Conservation (phyloP, 2,329 filamentous ascomycete genomes). For the Neocucurbitaria cava region DNA sequence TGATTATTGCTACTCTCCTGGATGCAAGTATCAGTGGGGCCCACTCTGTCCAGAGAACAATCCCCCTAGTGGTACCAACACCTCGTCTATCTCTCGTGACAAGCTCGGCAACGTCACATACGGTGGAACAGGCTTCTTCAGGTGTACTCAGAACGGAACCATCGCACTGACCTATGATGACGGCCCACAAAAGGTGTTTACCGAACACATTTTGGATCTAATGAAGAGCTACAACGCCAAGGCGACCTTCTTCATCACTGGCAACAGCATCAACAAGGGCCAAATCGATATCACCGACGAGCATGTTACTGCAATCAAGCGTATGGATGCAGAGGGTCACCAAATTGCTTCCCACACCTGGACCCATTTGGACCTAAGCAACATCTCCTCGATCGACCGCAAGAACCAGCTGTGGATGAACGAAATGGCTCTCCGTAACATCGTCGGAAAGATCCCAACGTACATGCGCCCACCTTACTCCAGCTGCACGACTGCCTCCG, state of each 20-base stretch:
- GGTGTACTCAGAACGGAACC: slow-evolving; percentile 60
- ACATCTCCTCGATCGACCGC: slow-evolving; percentile 53
- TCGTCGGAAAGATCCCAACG: slow-evolving; percentile 63
- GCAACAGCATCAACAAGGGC: slow-evolving; percentile 64
- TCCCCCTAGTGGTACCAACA: slow-evolving; percentile 62
- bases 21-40: slow-evolving; percentile 68
- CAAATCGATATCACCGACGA: slow-evolving; percentile 60
- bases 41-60: slow-evolving; percentile 67
- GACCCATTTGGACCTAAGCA: slow-evolving; percentile 59
- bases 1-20: slow-evolving; percentile 67
- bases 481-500: slow-evolving; percentile 52
- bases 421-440: slow-evolving; percentile 63
- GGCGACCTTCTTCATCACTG: slow-evolving; percentile 72
- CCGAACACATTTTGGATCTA: slow-evolving; percentile 66
- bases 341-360: slow-evolving; percentile 68
- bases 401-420: slow-evolving; percentile 60
- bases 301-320: slow-evolving; percentile 61
- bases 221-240: slow-evolving; percentile 66
- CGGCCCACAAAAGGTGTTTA: slow-evolving; percentile 66
- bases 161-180: slow-evolving; percentile 75
- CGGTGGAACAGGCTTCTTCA: slow-evolving; percentile 64
- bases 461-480: slow-evolving; percentile 61
- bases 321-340: slow-evolving; percentile 63
- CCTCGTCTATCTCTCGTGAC: slow-evolving; percentile 59
- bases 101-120: slow-evolving; percentile 63